Conservation (phyloP, 2,329 filamentous ascomycete genomes). For the Podosphaera xanthii region DNA sequence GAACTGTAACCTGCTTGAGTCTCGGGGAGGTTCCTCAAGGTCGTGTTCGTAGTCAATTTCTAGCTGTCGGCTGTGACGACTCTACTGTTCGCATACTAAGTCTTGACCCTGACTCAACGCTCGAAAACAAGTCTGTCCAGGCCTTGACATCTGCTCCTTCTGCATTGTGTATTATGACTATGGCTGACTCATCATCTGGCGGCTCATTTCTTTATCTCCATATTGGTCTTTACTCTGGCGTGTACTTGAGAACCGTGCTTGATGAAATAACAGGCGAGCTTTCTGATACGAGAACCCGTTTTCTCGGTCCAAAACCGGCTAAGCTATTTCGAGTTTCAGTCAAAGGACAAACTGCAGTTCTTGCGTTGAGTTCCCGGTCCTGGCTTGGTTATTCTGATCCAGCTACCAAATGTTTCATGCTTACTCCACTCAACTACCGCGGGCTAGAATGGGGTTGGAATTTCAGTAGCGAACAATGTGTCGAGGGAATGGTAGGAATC, state of each 20-base stretch:
- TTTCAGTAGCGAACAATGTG: slow-evolving; percentile 85
- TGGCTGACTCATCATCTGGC: slow-evolving; percentile 81
- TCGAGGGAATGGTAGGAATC: slow-evolving; percentile 83
- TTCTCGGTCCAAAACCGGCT: slow-evolving; percentile 75
- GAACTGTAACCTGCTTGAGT: slow-evolving; percentile 85
- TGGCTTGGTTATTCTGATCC: slow-evolving; percentile 90
- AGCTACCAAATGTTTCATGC: slow-evolving; percentile 67
- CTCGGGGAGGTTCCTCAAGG: slow-evolving; percentile 84
- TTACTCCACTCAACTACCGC: slow-evolving; percentile 76
- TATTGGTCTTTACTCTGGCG: slow-evolving; percentile 84
- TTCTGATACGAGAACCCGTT: slow-evolving; percentile 83
- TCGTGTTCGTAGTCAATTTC: slow-evolving; percentile 66
- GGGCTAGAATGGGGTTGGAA: slow-evolving; percentile 88
- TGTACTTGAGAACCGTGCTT: slow-evolving; percentile 83
- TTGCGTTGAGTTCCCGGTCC: slow-evolving; percentile 79
- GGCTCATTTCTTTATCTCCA: slow-evolving; percentile 82
- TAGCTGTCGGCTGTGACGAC: slow-evolving; percentile 93
- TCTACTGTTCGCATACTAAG: slow-evolving; percentile 85
- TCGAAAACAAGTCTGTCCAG: slow-evolving; percentile 88
- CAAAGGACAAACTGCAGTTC: slow-evolving; percentile 59
- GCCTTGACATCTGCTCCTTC: slow-evolving; percentile 79
- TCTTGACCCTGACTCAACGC: slow-evolving; percentile 67
- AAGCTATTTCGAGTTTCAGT: slow-evolving; percentile 82
- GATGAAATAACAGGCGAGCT: slow-evolving; percentile 92
- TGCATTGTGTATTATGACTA: slow-evolving; percentile 73